Percentiles rank a stretch among this genome's conserved stretches.
Evolutionary conservation across 306 rosid species (phyloP).

Genomic region (Quercus gilva): DNA sequence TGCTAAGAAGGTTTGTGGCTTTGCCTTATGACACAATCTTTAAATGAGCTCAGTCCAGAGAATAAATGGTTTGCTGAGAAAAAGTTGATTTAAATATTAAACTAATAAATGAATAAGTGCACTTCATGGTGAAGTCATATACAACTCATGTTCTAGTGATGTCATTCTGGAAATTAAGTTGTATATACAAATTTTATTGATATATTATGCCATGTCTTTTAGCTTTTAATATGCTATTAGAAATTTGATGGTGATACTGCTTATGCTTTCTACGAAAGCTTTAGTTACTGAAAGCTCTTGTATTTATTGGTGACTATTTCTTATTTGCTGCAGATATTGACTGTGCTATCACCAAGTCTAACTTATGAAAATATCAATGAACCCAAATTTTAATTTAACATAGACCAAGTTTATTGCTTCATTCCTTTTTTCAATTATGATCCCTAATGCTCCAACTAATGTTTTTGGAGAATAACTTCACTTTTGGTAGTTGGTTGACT

Average conservation of each 20-base stretch:
- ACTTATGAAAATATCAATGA: too few relatives aligned
- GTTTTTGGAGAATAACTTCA: background rate
- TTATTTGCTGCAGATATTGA: background rate
- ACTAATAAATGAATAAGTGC: background rate
- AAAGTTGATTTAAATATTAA: background rate
- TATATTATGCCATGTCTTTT: background rate
- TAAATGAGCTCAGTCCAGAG: conserved; percentile 15
- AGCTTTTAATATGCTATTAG: background rate
- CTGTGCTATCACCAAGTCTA: background rate
- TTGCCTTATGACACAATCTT: conserved; percentile 21
- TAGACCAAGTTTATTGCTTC: background rate
- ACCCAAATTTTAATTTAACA: background rate
- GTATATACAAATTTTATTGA: conserved; percentile 5
- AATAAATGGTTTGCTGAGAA: conserved; percentile 10
- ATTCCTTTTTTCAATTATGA: background rate
- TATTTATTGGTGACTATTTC: background rate
- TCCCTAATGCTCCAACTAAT: background rate
- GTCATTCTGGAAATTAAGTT: conserved; percentile 10
- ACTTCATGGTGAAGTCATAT: background rate
- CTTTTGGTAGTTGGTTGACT: background rate
- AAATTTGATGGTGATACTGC: background rate
- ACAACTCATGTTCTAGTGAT: background rate
- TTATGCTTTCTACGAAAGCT: background rate
- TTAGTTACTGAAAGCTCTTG: background rate
- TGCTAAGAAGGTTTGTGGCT: conserved; percentile 83